Conservation (phyloP, 371 early-diverging fungal species). For the Polyrhizophydium stewartii region DNA sequence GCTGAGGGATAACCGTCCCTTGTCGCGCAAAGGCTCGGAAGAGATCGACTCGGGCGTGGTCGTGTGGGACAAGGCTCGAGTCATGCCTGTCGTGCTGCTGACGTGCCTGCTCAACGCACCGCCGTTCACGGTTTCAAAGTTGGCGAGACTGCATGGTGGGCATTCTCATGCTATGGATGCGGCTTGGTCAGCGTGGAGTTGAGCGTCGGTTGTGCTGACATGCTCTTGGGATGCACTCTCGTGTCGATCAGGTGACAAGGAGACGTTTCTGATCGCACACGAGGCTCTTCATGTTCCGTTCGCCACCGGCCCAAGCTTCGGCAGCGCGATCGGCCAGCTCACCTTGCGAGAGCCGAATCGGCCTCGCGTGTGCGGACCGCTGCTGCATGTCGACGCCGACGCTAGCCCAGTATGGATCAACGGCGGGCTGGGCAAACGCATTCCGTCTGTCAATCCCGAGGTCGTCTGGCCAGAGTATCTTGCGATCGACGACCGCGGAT, state of each 20-base stretch:
- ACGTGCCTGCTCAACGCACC: slow-evolving; percentile 26
- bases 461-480: too few species aligned
- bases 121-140: neutral
- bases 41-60: slow-evolving; percentile 41
- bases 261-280: slow-evolving; percentile 20
- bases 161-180: too few species aligned
- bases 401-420: slow-evolving; percentile 35
- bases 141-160: neutral
- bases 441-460: too few species aligned
- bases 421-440: slow-evolving; percentile 31
- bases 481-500: too few species aligned
- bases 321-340: slow-evolving; percentile 15
- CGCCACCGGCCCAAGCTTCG: slow-evolving; percentile 4
- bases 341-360: too few species aligned
- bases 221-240: too few species aligned
- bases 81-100: slow-evolving; percentile 21
- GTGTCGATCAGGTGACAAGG: slow-evolving; percentile 22
- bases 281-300: slow-evolving; percentile 14
- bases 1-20: neutral
- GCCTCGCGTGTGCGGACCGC: slow-evolving; percentile 12
- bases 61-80: slow-evolving; percentile 23
- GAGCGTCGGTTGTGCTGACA: too few species aligned
- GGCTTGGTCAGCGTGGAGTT: too few species aligned
- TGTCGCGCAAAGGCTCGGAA: slow-evolving; percentile 7
- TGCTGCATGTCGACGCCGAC: slow-evolving; percentile 29